Evolutionary conservation across 2,329 filamentous ascomycete species (phyloP).

Genomic region (Emmonsiellopsis sp.): DNA sequence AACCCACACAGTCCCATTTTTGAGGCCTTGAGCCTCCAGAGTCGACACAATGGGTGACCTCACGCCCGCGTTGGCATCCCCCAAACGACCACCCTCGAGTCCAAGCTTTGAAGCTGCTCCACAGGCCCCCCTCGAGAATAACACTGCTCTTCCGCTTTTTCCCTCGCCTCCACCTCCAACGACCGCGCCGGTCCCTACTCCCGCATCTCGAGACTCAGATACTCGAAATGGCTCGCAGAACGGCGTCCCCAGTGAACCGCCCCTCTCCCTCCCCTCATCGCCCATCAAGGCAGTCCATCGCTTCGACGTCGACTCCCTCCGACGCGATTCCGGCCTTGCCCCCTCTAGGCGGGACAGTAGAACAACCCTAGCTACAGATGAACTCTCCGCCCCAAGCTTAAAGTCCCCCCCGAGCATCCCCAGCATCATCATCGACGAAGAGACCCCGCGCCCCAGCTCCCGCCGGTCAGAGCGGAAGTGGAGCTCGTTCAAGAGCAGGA

Average conservation of each 20-base stretch:
- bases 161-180: background rate
- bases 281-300: background rate
- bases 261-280: background rate
- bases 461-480: slow-evolving; percentile 36
- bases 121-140: background rate
- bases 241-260: background rate
- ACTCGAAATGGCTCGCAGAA: background rate
- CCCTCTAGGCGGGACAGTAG: slow-evolving; percentile 1
- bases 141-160: background rate
- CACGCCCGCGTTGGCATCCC: background rate
- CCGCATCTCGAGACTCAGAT: background rate
- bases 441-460: slow-evolving; percentile 28
- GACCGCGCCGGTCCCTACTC: background rate
- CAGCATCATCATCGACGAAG: slow-evolving; percentile 32
- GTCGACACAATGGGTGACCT: background rate
- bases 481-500: slow-evolving; percentile 25
- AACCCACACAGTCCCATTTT: background rate
- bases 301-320: background rate
- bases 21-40: background rate
- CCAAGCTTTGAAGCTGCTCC: background rate
- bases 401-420: slow-evolving; percentile 28
- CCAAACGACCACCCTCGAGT: background rate
- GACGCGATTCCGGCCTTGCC: background rate
- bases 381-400: slow-evolving; percentile 17
- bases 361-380: slow-evolving; percentile 8